Conservation (phyloP, 495 filamentous ascomycete species). For the Aspergillus diversus region DNA sequence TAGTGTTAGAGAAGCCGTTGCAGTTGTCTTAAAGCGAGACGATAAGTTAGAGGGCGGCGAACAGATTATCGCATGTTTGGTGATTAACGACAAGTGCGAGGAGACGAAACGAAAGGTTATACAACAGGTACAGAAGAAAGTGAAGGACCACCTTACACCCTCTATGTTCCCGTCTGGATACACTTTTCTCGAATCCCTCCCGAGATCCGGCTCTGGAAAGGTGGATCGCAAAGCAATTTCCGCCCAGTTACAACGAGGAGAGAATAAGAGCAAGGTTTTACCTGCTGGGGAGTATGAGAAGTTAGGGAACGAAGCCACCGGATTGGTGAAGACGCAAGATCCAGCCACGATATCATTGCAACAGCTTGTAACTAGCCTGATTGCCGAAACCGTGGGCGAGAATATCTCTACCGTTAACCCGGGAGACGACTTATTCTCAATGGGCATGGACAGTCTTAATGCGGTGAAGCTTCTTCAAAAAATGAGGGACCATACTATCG, state of each 20-base stretch:
- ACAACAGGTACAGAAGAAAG: constrained; percentile 43
- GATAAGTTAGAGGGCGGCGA: constrained; percentile 22
- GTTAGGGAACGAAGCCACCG: neutral
- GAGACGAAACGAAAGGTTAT: constrained; percentile 34
- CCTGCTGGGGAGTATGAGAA: neutral
- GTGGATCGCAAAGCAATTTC: constrained; percentile 31
- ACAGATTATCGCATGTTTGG: constrained; percentile 32
- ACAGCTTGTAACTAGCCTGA: constrained; percentile 29
- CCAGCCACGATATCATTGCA: neutral
- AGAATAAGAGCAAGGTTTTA: constrained; percentile 5
- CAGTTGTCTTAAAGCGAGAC: constrained; percentile 24
- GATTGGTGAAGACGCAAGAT: neutral
- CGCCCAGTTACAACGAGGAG: constrained; percentile 14
- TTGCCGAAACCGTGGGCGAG: constrained; percentile 52
- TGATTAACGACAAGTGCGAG: constrained; percentile 24
- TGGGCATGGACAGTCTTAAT: constrained; percentile 78
- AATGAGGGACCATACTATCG: constrained; percentile 25
- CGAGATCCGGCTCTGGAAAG: constrained; percentile 32
- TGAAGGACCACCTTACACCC: constrained; percentile 35
- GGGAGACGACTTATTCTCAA: constrained; percentile 66
- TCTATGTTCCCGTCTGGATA: constrained; percentile 31
- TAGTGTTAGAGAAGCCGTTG: constrained; percentile 28
- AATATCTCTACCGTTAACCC: constrained; percentile 44
- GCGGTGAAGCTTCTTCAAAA: constrained; percentile 60
- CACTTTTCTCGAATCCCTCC: constrained; percentile 26